phyloP scores from a whole-genome alignment of 805 yeast species.

The Ascoidea asiatica region DNA sequence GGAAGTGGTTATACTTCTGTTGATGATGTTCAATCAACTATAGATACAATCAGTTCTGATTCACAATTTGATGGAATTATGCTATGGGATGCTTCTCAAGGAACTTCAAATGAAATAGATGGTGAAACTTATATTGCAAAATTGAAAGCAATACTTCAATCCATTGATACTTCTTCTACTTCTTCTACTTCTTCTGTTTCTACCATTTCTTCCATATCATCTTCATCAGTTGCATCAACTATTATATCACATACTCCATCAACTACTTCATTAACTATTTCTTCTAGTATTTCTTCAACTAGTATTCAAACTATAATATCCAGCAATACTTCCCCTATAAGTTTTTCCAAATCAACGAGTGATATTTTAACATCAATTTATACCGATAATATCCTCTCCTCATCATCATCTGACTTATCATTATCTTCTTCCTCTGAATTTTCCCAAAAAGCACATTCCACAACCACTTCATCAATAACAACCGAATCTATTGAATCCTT shows the following conservation, averaged over 20 bases:
- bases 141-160: constrained; percentile 3
- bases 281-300: constrained; percentile 1
- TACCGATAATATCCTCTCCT: neutral
- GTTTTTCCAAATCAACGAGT: constrained; percentile 3
- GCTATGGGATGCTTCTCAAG: constrained; percentile 87
- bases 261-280: neutral
- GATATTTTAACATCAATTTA: constrained; percentile 1
- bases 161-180: neutral
- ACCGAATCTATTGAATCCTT: neutral
- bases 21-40: constrained; percentile 21
- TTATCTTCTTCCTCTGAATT: neutral
- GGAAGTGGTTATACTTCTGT: constrained; percentile 41
- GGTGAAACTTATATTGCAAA: constrained; percentile 6
- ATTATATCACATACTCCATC: constrained; percentile 1
- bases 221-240: constrained; percentile 2
- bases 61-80: constrained; percentile 68
- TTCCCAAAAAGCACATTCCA: no score
- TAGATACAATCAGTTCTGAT: constrained; percentile 12
- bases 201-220: constrained; percentile 2
- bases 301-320: constrained; percentile 1
- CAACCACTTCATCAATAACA: no score
- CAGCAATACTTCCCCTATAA: neutral
- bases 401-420: neutral
- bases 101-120: constrained; percentile 18
- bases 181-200: constrained; percentile 1